Conservation (phyloP, 768 basidiomycete species). For the Tremella yokohamensis region DNA sequence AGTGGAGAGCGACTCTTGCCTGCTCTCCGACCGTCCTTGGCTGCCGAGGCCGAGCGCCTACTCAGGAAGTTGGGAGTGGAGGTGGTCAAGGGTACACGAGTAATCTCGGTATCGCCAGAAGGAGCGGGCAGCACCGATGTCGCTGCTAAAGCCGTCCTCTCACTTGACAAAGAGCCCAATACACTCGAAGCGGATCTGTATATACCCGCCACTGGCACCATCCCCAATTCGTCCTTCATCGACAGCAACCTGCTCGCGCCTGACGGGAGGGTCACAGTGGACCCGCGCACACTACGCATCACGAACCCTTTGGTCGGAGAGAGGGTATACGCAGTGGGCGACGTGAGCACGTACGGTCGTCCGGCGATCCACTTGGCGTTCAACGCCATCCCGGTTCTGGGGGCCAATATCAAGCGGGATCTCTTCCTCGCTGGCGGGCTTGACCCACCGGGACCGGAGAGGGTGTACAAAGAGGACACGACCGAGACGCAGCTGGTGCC, state of each 20-base stretch:
- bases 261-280: neutral
- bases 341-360: neutral
- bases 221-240: neutral
- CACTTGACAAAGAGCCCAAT: neutral
- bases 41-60: neutral
- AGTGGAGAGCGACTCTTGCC: neutral
- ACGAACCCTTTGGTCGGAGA: neutral
- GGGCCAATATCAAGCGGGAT: neutral
- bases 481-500: conserved; percentile 3
- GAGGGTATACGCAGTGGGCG: neutral
- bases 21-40: neutral
- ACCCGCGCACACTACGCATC: neutral
- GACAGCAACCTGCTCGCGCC: neutral
- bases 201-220: neutral
- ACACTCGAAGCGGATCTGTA: neutral
- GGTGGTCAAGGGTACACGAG: neutral
- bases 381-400: neutral
- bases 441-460: neutral
- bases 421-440: neutral
- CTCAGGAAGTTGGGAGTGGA: neutral
- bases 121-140: neutral
- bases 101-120: neutral
- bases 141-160: neutral
- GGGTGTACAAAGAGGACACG: neutral
- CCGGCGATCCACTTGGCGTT: neutral